Percentiles rank a stretch among this genome's conserved stretches.
Evolutionary conservation across 305 asterid genomes (phyloP).

Genomic region (Fraxinus ornus): DNA sequence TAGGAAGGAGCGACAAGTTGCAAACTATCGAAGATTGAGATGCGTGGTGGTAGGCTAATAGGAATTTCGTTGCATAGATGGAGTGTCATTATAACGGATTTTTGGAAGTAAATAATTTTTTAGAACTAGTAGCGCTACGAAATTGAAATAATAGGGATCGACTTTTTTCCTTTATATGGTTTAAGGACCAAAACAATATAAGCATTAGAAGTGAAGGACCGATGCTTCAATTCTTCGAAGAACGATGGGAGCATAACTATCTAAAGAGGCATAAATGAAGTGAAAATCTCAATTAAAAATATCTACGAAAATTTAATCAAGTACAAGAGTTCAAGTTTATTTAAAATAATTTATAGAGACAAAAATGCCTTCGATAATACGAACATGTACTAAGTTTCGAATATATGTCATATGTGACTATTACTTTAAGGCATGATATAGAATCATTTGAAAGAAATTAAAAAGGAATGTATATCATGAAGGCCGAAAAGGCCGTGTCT

Average conservation of each 20-base stretch:
- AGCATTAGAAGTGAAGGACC: neutral
- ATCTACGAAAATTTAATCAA: neutral
- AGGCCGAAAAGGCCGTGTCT: neutral
- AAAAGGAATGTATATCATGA: neutral
- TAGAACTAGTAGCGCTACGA: neutral
- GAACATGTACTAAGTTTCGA: too few relatives aligned
- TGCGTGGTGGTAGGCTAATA: neutral
- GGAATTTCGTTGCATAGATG: neutral
- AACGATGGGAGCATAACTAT: neutral
- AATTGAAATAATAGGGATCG: too few relatives aligned
- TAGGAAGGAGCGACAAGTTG: neutral
- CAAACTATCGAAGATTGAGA: neutral
- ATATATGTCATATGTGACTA: neutral
- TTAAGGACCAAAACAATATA: neutral
- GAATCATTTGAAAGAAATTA: neutral
- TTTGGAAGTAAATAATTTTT: too few relatives aligned
- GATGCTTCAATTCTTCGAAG: neutral
- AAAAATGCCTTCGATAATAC: too few relatives aligned
- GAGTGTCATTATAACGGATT: neutral
- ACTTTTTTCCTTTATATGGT: neutral
- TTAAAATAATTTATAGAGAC: neutral
- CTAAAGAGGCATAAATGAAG: neutral
- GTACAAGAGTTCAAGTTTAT: neutral
- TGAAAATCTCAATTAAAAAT: neutral
- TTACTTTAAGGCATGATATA: neutral